Base-by-base conservation (phyloP, 2,329 filamentous ascomycete genomes). In the Byssoonygena ceratinophila region DNA sequence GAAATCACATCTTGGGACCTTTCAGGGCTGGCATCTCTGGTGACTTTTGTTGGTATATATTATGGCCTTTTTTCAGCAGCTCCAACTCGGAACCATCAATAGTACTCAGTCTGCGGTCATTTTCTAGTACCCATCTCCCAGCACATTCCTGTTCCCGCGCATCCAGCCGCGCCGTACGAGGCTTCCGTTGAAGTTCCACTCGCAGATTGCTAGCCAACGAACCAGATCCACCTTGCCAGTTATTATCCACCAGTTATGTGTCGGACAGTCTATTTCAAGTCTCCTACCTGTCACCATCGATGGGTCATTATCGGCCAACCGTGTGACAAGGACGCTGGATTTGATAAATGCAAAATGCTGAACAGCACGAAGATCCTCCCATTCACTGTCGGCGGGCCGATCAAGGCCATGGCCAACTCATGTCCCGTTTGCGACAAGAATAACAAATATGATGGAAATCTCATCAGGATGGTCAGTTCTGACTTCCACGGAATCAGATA, bases 271-370 rank as follows among this genome's bases (percentile, higher is more conserved):
- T 65, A 68, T 46, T 74, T 70, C 64, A 67, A 70, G 58, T 75
- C 73, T 0, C 62, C 64, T 5, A 67, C 64, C 46, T 78, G 76
- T 61, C 60, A 61, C 6, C 75, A 77, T 56, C 64, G 68, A 25
- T 79, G 75, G 74, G 61, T 76, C 51, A 69, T 67, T 22, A 71
- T 78, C 57, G 64, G 63, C 22, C 61, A 67, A 11, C 68, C 72
- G 7, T 78, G 76, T 60, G 63, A 60, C 4, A 55, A 60, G 32
- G 58, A 55, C 52, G 51, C 52, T 45, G 63, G 57, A 31, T 67
- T 68, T 55, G 51, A 53, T 54, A 61, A 59, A 48, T 65, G 63
- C 52, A 53, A 60, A 12, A 54, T 53, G 5, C 57, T 63, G 39
- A 53, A 52, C 34, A 23, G 39, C 27, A 32, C 50, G 29, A 40